Evolutionary conservation across 441 rosid genomes (phyloP), one percentile per base, ranked within the genome.

Genomic region (Gossypium schwendimanii): DNA sequence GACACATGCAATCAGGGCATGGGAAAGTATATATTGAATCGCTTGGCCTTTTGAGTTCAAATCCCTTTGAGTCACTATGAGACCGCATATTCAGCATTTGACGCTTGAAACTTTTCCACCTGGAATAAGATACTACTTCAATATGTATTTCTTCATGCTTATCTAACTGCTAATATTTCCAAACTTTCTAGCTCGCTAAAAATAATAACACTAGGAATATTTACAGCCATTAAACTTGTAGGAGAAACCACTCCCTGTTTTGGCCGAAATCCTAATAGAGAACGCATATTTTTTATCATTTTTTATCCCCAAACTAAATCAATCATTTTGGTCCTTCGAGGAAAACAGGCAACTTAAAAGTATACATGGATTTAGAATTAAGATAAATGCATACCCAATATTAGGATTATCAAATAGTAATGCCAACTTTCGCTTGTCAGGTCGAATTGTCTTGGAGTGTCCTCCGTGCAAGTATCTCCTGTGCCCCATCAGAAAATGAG

Each of bases 1-100:
- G 98, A 79, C 94, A 89, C 98, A 94, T 92, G 84, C 99, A 96
- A 82, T 96, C 96, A 12, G 98, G 99, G 81, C 99, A 94, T 15
- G 99, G 98, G 77, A 86, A 92, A 44, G 96, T 88, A 76, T 89
- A 96, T 52, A 91, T 81, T 0, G 98, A 96, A 74, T 96, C 98
- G 55, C 77, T 92, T 14, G 93, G 93, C 77, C 94, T 83, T 85
- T 92, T 96, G 63, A 96, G 82, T 83, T 92, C 99, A 81, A 89
- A 85, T 69, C 98, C 98, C 78, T 96, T 96, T 33, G 94, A 86
- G 81, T 94, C 95, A 74, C 99, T 91, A 76, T 94, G 97, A 67
- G 95, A 87, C 73, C 98, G 84, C 94, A 94, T 94, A 79, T 71
- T 92, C 83, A 88, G 79, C 98, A 96, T 85, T 47, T 96, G 98